Percentiles rank a stretch among this genome's conserved stretches.
These are phyloP conservation scores for Sarcodon aspratus DNA, from an alignment of 768 basidiomycete genomes.

Conservation along the genomic window DNA sequence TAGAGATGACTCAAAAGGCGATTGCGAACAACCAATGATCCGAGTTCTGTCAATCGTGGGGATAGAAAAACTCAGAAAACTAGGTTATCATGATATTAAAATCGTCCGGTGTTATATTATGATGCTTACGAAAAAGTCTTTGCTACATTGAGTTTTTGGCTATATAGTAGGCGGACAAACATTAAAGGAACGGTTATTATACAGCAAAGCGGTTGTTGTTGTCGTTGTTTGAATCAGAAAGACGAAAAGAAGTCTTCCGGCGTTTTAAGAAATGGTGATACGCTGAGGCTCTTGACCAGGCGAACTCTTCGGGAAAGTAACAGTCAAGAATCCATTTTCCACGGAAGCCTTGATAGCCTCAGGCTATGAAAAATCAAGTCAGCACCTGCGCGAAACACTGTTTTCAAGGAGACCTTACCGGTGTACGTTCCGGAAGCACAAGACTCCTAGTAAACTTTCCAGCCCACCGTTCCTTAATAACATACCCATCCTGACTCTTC, in stretches of 20 bases:
- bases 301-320: slow-evolving; percentile 40
- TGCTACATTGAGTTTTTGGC: too few relatives aligned
- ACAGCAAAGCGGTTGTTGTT: too few relatives aligned
- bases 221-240: too few relatives aligned
- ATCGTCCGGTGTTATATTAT: too few relatives aligned
- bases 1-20: too few relatives aligned
- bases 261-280: slow-evolving; percentile 22
- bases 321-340: slow-evolving; percentile 39
- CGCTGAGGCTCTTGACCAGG: slow-evolving; percentile 22
- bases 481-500: slow-evolving; percentile 25
- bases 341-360: slow-evolving; percentile 35
- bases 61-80: too few relatives aligned
- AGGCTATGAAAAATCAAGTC: slow-evolving; percentile 18
- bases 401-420: slow-evolving; percentile 19
- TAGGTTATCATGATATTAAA: too few relatives aligned
- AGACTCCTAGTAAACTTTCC: slow-evolving; percentile 39
- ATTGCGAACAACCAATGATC: too few relatives aligned
- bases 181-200: too few relatives aligned
- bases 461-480: slow-evolving; percentile 32
- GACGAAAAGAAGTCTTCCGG: not conserved
- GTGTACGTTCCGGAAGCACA: slow-evolving; percentile 35
- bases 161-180: too few relatives aligned
- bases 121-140: too few relatives aligned
- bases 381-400: not conserved
- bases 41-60: too few relatives aligned